Base-by-base conservation (phyloP, 2,329 filamentous ascomycete species). In the Monilinia fructigena region DNA sequence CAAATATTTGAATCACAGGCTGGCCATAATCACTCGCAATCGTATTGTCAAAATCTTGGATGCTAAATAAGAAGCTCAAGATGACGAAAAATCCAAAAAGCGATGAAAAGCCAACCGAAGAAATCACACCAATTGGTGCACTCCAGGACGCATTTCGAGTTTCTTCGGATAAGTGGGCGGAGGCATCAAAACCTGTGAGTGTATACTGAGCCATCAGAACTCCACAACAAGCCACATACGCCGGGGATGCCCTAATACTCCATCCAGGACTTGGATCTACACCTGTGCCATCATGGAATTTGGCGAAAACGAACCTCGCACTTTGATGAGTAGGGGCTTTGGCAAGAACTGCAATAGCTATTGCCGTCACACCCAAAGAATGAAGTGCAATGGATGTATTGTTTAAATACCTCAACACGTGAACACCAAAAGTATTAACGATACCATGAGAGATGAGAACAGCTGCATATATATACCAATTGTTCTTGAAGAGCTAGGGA, bases 391-490 rank as follows among this genome's bases (percentile, higher is more conserved):
- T 85, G 35, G 82, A 85, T 1, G 79, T 75, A 71, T 85, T 86
- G 75, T 86, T 87, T 38, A 87, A 76, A 71, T 85, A 82, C 48
- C 81, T 79, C 23, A 87, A 78, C n/a, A 82, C 76, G 66, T 79
- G 80, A 0, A 86, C 83, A 56, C 84, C 84, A 69, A 87, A 86
- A 0, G 82, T 83, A 73, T 87, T 87, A 71, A 86, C 77, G 2
- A 84, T 72, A 20, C 78, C 83, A 70, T 86, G 84, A 4, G 81
- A 83, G 45, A 83, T 69, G 4, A 87, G 79, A 5, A 86, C 76
- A 7, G 84, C 85, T 7, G 83, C 84, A 69, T 86, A 86, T 86
- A 86, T 67, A 87, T 86, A n/a, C 83, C 84, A 60, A 87, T 80
- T 3, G 82, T 85, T 68, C 80, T 79, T 18, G 71, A 76, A 0